Evolutionary conservation across 1,284 basidiomycete species (phyloP), one percentile per base, ranked within the genome.

Genomic region (Austroboletus rostrupii): DNA sequence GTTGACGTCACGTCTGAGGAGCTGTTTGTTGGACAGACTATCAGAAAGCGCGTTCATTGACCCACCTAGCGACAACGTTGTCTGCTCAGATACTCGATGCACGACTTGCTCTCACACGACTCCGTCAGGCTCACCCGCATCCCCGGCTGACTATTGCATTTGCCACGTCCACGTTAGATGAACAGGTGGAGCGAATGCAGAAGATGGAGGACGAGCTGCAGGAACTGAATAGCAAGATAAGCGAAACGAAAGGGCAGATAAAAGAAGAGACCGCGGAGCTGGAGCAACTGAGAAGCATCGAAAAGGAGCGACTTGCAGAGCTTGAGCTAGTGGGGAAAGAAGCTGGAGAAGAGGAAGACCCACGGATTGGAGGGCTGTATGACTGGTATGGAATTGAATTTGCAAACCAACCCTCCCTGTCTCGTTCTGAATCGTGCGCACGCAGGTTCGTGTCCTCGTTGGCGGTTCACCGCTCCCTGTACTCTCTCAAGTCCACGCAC

Each of bases 51-150:
- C 79, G 77, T 40, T 64, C 71, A 3, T 64, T 80, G 7, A 77
- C 81, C 0, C 68, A 75, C 9, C 80, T 82, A 55, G 82, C 84
- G 3, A 70, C 79, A 17, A 59, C 72, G 0, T 76, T 90, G 3
- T 77, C 83, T 14, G 84, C 87, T 57, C 79, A 87, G 64, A 90
- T 92, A 54, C 77, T 89, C 47, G 89, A 92, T 60, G 82, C 90
- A 40, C 83, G 87, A 36, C 78, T 92, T 3, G 80, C 85, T 6
- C 73, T 92, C 35, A 85, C 84, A 10, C 80, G 91, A 1, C 79
- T 92, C 9, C 82, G 88, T 28, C 84, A 90, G 52, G 79, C 82
- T 2, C 81, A 92, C 57, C 90, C 90, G 0, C 77, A 81, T 20
- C 82, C 90, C 48, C 80, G 90, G 7, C 69, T 92, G 45, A 93